These are phyloP conservation scores for Fusarium udum DNA, from an alignment of 2,329 filamentous ascomycete species.

Conservation along the genomic window DNA sequence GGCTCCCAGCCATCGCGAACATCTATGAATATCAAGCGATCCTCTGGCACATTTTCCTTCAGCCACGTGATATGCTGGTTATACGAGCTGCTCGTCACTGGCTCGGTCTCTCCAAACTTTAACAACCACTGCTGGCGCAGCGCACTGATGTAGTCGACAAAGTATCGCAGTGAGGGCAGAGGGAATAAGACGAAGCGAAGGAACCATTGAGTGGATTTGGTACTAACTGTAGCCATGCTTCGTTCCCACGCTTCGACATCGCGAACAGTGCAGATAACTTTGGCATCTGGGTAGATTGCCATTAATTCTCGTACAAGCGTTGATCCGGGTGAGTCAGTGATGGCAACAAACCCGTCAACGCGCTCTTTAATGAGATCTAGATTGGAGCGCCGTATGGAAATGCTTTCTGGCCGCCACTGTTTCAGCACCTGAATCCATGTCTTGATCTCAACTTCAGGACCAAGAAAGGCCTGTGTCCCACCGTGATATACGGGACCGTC, in stretches of 20 bases:
- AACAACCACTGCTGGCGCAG: neutral
- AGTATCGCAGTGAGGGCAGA: neutral
- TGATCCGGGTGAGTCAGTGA: neutral
- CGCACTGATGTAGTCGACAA: neutral
- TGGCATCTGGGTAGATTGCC: neutral
- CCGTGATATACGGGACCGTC: neutral
- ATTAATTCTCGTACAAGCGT: neutral
- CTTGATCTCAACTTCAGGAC: neutral
- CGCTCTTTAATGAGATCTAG: neutral
- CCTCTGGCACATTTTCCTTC: neutral
- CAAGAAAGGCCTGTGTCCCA: neutral
- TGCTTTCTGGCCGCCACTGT: fast-evolving
- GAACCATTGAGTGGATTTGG: neutral
- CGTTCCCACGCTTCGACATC: neutral
- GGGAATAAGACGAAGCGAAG: neutral
- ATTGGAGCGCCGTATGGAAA: neutral
- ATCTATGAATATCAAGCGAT: neutral
- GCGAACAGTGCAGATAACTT: neutral
- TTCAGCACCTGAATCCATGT: neutral
- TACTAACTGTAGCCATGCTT: neutral
- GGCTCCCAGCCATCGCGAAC: neutral
- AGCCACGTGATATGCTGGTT: neutral
- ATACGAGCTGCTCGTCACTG: neutral
- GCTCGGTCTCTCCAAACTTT: neutral
- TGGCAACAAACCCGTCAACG: neutral